phyloP scores from a whole-genome alignment of 306 rosid species.

The Luffa aegyptiaca region DNA sequence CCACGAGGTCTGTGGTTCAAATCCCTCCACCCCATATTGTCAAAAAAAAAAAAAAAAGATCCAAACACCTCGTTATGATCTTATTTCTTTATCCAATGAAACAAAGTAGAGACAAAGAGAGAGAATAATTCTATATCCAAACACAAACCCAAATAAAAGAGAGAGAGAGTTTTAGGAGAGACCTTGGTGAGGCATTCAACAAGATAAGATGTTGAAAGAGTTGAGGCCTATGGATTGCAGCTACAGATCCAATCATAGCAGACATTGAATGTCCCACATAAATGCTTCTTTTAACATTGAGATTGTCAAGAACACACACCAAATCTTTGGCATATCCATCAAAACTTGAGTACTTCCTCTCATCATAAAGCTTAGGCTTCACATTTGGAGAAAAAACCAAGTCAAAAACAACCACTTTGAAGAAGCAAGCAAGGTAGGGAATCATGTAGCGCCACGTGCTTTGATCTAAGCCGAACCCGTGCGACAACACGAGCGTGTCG shows the following conservation, averaged over 20 bases:
- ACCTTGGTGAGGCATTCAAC: conserved; percentile 42
- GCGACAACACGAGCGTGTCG: conserved; percentile 36
- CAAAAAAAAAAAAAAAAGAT: neutral
- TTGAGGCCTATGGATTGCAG: conserved; percentile 31
- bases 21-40: no score
- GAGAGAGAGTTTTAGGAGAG: neutral
- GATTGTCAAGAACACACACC: conserved; percentile 39
- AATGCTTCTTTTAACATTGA: conserved; percentile 24
- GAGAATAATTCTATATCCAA: neutral
- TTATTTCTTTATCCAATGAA: neutral
- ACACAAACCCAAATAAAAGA: no score
- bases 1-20: no score
- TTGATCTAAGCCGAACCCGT: conserved; percentile 37
- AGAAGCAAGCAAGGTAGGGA: conserved; percentile 37
- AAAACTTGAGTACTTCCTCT: conserved; percentile 28
- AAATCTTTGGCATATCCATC: conserved; percentile 34
- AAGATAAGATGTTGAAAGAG: conserved; percentile 40
- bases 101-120: neutral
- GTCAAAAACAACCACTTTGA: conserved; percentile 47
- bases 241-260: conserved; percentile 44
- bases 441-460: conserved; percentile 30
- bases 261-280: conserved; percentile 50
- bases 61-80: neutral
- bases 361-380: conserved; percentile 13
- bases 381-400: conserved; percentile 36